These are phyloP conservation scores for Olyra latifolia DNA, from an alignment of 176 grass and related monocot species.

Conservation along the genomic window DNA sequence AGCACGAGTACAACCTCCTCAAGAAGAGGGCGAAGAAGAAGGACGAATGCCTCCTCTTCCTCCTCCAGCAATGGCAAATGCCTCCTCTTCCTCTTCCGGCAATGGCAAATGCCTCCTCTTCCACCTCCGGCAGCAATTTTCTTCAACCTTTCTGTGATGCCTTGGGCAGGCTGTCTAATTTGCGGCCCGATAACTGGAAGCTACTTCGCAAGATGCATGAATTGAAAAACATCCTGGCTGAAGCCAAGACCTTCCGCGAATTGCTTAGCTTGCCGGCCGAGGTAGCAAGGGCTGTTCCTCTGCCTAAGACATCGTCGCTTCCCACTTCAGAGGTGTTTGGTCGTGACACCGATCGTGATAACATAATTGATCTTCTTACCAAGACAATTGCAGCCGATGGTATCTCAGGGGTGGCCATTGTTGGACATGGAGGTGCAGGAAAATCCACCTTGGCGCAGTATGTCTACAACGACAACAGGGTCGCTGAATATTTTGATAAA, in stretches of 20 bases:
- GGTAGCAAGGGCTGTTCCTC: too few relatives aligned
- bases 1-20: not conserved
- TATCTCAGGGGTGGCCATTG: too few relatives aligned
- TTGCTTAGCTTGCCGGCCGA: too few relatives aligned
- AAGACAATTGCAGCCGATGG: too few relatives aligned
- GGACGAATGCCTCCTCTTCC: not conserved
- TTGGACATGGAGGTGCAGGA: too few relatives aligned
- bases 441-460: constrained; percentile 17
- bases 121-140: not conserved
- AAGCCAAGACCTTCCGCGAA: too few relatives aligned
- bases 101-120: not conserved
- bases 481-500: too few relatives aligned
- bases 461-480: not conserved
- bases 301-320: not conserved
- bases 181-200: not conserved
- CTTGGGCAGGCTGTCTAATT: not conserved
- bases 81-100: not conserved
- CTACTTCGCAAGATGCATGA: not conserved
- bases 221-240: not conserved
- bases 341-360: not conserved
- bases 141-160: not conserved
- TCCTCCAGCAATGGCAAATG: not conserved
- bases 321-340: not conserved
- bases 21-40: not conserved
- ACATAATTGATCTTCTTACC: not conserved